A percentile compares a stretch with the other conserved stretches of the same genome.
These are phyloP conservation scores for Rostrohypoxylon terebratum DNA, from an alignment of 495 filamentous ascomycete genomes.

Conservation along the genomic window DNA sequence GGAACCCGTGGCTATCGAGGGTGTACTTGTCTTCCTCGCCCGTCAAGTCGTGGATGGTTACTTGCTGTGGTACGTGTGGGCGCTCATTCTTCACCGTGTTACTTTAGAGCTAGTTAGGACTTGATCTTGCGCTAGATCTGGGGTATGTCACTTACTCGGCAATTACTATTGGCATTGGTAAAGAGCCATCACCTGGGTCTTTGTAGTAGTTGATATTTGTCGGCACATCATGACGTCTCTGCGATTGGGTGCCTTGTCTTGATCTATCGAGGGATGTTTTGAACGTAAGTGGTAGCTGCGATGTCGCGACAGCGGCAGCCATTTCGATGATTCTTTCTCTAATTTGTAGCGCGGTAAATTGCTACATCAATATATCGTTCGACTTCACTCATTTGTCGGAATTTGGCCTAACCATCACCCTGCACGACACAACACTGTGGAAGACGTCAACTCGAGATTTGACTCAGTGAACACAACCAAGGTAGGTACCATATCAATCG, in stretches of 20 bases:
- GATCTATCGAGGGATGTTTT: background rate
- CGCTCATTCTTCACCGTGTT: conserved; percentile 62
- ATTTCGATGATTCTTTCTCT: background rate
- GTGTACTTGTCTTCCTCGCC: conserved; percentile 52
- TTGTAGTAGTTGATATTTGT: conserved; percentile 71
- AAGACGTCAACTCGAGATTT: background rate
- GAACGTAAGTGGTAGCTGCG: background rate
- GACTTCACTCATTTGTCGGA: background rate
- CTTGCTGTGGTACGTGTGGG: conserved; percentile 53
- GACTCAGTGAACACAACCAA: background rate
- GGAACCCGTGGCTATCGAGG: conserved; percentile 57
- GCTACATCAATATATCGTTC: background rate
- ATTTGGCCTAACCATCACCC: background rate
- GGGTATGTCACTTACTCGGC: conserved; percentile 48
- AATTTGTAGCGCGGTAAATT: background rate
- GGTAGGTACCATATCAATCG: conserved; percentile 15
- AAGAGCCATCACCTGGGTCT: conserved; percentile 70
- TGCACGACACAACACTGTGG: background rate
- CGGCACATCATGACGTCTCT: conserved; percentile 54
- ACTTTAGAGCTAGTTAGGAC: conserved; percentile 15
- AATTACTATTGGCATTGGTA: conserved; percentile 64
- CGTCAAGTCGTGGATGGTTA: conserved; percentile 55
- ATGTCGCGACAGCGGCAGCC: conserved; percentile 25
- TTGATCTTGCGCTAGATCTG: background rate
- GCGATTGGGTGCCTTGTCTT: conserved; percentile 1